Percentiles rank a stretch among this genome's conserved stretches.
Evolutionary conservation across 768 basidiomycete species (phyloP).

Genomic region (Terana coerulea): DNA sequence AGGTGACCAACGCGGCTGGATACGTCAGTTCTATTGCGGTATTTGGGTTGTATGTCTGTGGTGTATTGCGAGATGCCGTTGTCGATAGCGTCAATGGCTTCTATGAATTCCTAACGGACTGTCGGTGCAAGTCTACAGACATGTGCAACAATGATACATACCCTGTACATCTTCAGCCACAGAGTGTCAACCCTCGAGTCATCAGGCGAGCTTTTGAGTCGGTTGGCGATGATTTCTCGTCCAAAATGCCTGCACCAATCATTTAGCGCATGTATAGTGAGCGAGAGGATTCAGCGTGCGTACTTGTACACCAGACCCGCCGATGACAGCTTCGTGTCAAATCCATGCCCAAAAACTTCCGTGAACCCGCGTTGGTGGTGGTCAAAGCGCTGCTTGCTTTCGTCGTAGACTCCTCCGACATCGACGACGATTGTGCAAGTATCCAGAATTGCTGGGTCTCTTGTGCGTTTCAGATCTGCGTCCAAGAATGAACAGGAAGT

Average conservation of each 20-base stretch:
- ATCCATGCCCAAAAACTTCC: constrained; percentile 86
- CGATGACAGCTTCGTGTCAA: constrained; percentile 83
- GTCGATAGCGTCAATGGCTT: constrained; percentile 92
- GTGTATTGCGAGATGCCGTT: constrained; percentile 89
- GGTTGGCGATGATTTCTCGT: constrained; percentile 72
- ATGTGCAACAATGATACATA: constrained; percentile 23
- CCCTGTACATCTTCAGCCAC: constrained; percentile 90
- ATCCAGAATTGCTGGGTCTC: constrained; percentile 68
- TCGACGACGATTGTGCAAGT: constrained; percentile 94
- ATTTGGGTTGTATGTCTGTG: constrained; percentile 59
- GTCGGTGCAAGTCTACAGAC: background rate
- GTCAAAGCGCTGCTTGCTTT: constrained; percentile 76
- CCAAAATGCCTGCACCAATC: constrained; percentile 79
- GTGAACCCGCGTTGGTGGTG: constrained; percentile 95
- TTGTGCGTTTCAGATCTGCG: constrained; percentile 57
- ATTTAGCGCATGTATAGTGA: background rate
- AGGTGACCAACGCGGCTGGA: constrained; percentile 78
- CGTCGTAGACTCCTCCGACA: constrained; percentile 91
- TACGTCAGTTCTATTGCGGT: constrained; percentile 78
- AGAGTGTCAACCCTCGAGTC: constrained; percentile 68
- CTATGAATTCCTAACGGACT: constrained; percentile 74
- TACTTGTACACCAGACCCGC: constrained; percentile 97
- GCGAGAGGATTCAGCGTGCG: constrained; percentile 20
- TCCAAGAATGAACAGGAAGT: constrained; percentile 27
- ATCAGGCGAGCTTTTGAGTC: constrained; percentile 43